Evolutionary conservation across 1,284 basidiomycete genomes (phyloP).

Genomic region (Neotropicomus parvogracilis): DNA sequence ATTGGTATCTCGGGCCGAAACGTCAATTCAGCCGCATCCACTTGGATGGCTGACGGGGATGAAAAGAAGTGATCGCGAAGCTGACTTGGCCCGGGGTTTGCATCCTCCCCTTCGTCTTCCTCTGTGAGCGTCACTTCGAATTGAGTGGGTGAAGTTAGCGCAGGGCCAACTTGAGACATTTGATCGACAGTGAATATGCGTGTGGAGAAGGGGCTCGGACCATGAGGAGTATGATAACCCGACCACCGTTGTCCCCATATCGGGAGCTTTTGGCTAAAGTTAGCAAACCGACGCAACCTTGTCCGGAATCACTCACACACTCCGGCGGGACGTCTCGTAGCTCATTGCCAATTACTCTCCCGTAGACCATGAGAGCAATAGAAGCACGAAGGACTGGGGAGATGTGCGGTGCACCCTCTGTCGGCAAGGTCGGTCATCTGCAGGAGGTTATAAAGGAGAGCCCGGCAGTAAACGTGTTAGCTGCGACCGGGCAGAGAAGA

Average conservation of each 20-base stretch:
- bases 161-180: conserved; percentile 26
- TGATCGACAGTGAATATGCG: conserved; percentile 20
- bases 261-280: conserved; percentile 25
- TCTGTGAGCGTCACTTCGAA: conserved; percentile 21
- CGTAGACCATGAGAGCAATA: conserved; percentile 25
- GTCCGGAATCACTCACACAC: conserved; percentile 23
- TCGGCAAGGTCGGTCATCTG: conserved; percentile 19
- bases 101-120: conserved; percentile 22
- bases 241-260: conserved; percentile 36
- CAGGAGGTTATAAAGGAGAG: conserved; percentile 28
- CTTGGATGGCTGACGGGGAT: conserved; percentile 10
- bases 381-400: conserved; percentile 16
- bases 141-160: conserved; percentile 26
- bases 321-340: conserved; percentile 32
- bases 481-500: conserved; percentile 20
- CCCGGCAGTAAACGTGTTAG: conserved; percentile 23
- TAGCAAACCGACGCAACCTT: conserved; percentile 11
- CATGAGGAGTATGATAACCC: conserved; percentile 21
- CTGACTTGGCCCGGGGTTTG: conserved; percentile 17
- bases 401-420: conserved; percentile 14
- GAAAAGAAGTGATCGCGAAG: conserved; percentile 9
- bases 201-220: conserved; percentile 30
- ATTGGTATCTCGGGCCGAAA: neutral
- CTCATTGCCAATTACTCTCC: conserved; percentile 32
- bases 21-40: neutral